Percentiles rank a stretch among this genome's conserved stretches.
Evolutionary conservation across 805 yeast species (phyloP).

Genomic region (Teunomyces pallodes): DNA sequence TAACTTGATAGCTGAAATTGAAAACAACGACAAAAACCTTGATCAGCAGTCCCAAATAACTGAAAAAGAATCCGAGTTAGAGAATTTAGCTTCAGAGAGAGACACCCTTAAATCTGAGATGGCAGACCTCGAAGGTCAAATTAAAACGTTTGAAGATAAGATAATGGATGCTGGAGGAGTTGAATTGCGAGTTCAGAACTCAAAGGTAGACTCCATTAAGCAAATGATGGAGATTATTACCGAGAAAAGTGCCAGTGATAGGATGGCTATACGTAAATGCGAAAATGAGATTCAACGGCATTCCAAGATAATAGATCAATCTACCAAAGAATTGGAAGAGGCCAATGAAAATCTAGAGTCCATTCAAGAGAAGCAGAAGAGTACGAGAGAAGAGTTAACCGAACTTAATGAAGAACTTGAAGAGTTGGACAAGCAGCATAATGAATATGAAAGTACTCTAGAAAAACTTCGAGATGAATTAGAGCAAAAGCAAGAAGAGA

Average conservation of each 20-base stretch:
- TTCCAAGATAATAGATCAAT: slow-evolving; percentile 43
- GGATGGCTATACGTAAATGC: slow-evolving; percentile 54
- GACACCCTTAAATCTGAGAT: slow-evolving; percentile 50
- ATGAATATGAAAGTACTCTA: slow-evolving; percentile 37
- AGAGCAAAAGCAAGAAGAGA: slow-evolving; percentile 41
- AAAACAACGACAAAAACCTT: slow-evolving; percentile 22
- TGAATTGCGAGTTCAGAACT: slow-evolving; percentile 70
- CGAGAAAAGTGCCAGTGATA: slow-evolving; percentile 57
- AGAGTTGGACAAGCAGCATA: slow-evolving; percentile 35
- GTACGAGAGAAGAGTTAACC: slow-evolving; percentile 29
- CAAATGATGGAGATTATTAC: slow-evolving; percentile 62
- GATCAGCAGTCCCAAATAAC: slow-evolving; percentile 40
- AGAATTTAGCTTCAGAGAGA: slow-evolving; percentile 15
- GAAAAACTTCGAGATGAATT: slow-evolving; percentile 29
- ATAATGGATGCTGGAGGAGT: slow-evolving; percentile 93
- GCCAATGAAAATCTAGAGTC: slow-evolving; percentile 23
- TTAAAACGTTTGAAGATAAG: slow-evolving; percentile 63
- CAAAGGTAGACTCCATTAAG: slow-evolving; percentile 73
- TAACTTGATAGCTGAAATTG: slow-evolving; percentile 41
- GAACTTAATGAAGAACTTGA: slow-evolving; percentile 27
- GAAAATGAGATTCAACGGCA: slow-evolving; percentile 62
- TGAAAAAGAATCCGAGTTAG: slow-evolving; percentile 22
- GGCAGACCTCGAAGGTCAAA: slow-evolving; percentile 51
- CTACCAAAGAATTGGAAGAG: slow-evolving; percentile 44
- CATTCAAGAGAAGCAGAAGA: slow-evolving; percentile 18